A percentile compares a stretch with the other conserved stretches of the same genome.
phyloP scores from a whole-genome alignment of 2,329 filamentous ascomycete species.

The Emergomyces pasteurianus region DNA sequence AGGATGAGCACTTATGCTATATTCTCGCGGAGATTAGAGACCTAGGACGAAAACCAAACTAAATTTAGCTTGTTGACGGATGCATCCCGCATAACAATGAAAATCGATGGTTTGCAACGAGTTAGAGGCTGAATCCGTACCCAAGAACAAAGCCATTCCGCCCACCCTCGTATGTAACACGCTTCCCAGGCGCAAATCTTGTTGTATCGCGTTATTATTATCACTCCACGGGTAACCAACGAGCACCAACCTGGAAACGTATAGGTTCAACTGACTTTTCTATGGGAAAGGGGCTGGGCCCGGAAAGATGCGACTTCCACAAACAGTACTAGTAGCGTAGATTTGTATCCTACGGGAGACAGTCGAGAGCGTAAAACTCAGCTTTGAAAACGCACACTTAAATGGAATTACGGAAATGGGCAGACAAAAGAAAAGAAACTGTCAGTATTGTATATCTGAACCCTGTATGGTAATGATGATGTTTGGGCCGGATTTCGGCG shows the following conservation, averaged over 20 bases:
- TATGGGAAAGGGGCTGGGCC: conserved; percentile 12
- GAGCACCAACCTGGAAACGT: conserved; percentile 23
- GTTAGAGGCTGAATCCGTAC: conserved; percentile 13
- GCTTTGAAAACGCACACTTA: conserved; percentile 17
- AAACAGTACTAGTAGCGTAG: too few species aligned
- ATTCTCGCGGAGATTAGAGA: conserved; percentile 25
- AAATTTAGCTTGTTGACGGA: background rate
- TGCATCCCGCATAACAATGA: background rate
- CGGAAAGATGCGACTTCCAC: conserved; percentile 18
- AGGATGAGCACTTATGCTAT: conserved; percentile 23
- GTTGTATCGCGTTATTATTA: conserved; percentile 17
- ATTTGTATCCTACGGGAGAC: too few species aligned
- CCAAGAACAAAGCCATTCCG: conserved; percentile 26
- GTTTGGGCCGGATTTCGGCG: background rate
- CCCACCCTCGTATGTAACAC: too few species aligned
- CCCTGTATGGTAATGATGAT: background rate
- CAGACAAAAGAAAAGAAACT: background rate
- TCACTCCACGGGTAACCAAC: conserved; percentile 32
- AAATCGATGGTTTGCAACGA: background rate
- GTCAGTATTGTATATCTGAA: too few species aligned
- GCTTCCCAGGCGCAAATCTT: conserved; percentile 13
- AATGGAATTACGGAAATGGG: background rate
- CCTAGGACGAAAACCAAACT: conserved; percentile 11
- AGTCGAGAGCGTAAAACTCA: conserved; percentile 22
- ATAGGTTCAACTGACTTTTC: conserved; percentile 6